phyloP scores from a whole-genome alignment of 768 basidiomycete genomes.

The Hysterangium stoloniferum region DNA sequence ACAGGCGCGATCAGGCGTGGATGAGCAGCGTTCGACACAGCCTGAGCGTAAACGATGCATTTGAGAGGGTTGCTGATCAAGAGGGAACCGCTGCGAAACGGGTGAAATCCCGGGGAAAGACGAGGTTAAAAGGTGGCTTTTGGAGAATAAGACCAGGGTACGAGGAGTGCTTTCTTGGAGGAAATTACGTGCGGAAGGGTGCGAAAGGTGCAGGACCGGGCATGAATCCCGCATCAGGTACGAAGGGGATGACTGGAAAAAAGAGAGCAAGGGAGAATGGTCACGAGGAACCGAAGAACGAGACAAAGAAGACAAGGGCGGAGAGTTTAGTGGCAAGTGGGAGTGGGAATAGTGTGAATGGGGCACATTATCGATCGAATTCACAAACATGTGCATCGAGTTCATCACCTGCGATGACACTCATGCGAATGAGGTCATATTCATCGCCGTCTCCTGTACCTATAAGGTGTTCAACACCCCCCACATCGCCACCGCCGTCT shows the following conservation, averaged over 20 bases:
- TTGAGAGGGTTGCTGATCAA: slow-evolving; percentile 48
- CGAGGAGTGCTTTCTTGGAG: slow-evolving; percentile 72
- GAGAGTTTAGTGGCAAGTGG: slow-evolving; percentile 25
- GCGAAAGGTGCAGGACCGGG: slow-evolving; percentile 45
- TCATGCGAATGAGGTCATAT: neutral
- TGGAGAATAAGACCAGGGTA: slow-evolving; percentile 78
- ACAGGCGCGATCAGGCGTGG: slow-evolving; percentile 91
- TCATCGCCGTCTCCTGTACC: slow-evolving; percentile 15
- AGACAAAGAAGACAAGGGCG: slow-evolving; percentile 26
- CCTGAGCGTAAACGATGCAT: slow-evolving; percentile 84
- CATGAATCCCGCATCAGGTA: slow-evolving; percentile 33
- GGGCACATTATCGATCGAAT: neutral
- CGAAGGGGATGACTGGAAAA: no score
- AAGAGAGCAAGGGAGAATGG: slow-evolving; percentile 24
- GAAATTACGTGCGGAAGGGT: slow-evolving; percentile 46
- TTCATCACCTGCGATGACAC: neutral
- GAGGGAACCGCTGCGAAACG: slow-evolving; percentile 11
- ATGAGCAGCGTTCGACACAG: slow-evolving; percentile 99
- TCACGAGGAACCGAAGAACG: slow-evolving; percentile 23
- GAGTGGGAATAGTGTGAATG: neutral
- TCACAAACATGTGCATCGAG: neutral
- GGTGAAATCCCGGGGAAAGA: slow-evolving; percentile 54
- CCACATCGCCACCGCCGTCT: slow-evolving; percentile 21
- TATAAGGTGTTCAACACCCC: neutral
- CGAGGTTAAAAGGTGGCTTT: slow-evolving; percentile 72